Evolutionary conservation across 2,329 filamentous ascomycete genomes (phyloP), one percentile per base, ranked within the genome.

Genomic region (Trichoderma sp.): DNA sequence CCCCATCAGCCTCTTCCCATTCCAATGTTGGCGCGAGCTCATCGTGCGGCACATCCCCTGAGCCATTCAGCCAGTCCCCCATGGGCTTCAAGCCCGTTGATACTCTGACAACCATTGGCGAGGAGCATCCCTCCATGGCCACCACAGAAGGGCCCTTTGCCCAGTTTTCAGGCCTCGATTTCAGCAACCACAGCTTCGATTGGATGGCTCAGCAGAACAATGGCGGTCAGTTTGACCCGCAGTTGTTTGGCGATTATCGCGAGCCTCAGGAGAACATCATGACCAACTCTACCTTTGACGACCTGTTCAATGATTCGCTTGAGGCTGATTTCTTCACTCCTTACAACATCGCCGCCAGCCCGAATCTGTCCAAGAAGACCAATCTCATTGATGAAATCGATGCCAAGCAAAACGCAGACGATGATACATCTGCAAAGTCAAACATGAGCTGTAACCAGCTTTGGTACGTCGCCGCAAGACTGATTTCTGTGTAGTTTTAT

Each of bases 181-280:
- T 86, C 64, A 83, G 84, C 70, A 78, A 83, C 68, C 84, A 82
- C 72, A 86, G 87, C 72, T 84, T 93, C 73, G 90, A 92, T 76
- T 94, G 90, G 87, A 83, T 95, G 59, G 86, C 89, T 45, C 89
- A 90, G 73, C 92, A 96, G 76, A 94, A 93, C 73, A 94, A 93
- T 74, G 90, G 90, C 67, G 92, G 92, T 67, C 89, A 91, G 71
- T 97, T 98, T 74, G 94, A 98, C 70, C 94, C 95, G 0, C 89
- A 95, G 66, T 84, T 98, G 5, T 98, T 97, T 77, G 92, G 91
- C 64, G 92, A 93, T 73, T 98, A 97, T 79, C 90, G 95, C 63
- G 95, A 99, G 75, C 89, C 93, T 0, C 92, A 97, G 74, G 91
- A 93, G 67, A 94, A 90, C 66, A 85, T 97, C 15, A 80, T 97